Base-by-base conservation (phyloP, 2,329 filamentous ascomycete genomes). In the Periconia sp. region DNA sequence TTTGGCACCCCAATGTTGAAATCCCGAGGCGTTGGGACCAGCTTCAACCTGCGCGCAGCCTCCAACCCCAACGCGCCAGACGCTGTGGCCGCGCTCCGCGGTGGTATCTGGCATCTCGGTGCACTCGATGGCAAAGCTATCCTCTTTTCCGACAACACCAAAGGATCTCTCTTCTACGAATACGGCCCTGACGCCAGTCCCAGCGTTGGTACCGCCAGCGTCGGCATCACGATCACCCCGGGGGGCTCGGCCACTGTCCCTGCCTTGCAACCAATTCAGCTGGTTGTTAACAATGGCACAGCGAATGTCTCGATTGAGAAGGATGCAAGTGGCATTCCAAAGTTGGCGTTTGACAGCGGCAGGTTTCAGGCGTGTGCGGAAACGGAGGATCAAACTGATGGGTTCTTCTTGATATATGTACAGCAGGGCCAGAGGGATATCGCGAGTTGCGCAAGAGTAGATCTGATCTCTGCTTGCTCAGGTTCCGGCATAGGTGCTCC, bases 181-280 rank as follows among this genome's bases (percentile, higher is more conserved):
- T 53, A 49, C 45, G 46, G 43, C 27, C 2, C 20, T 17, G 27
- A 17, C 8, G 37, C 45, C n/a, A 37, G 33, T n/a, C 15, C 33
- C 11, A n/a, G 11, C 40, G 41, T 53, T 19, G 50, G 37, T 19
- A 45, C 33, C 15, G 47, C 41, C 11, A 19, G 17, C 31, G 35
- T 31, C 8, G 49, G 53, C 31, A 46, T 55, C 11, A 42, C 47
- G 6, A 52, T 55, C 19, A 55, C 49, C 7, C 53, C 53, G 5
- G 53, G 53, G n/a, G 53, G 53, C 30, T 49, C 53, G 6, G 49
- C 53, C 9, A 55, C 53, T 3, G 53, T 55, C 1, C 53, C 53
- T 13, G 31, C 31, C n/a, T 35, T 41, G n/a, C 45, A 43, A 27
- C 15, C 53, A 15, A 42, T 55, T 19, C 31, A 49, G n/a, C 43